These are phyloP conservation scores for Ulmus americana DNA, from an alignment of 331 rosid genomes.

Conservation along the genomic window DNA sequence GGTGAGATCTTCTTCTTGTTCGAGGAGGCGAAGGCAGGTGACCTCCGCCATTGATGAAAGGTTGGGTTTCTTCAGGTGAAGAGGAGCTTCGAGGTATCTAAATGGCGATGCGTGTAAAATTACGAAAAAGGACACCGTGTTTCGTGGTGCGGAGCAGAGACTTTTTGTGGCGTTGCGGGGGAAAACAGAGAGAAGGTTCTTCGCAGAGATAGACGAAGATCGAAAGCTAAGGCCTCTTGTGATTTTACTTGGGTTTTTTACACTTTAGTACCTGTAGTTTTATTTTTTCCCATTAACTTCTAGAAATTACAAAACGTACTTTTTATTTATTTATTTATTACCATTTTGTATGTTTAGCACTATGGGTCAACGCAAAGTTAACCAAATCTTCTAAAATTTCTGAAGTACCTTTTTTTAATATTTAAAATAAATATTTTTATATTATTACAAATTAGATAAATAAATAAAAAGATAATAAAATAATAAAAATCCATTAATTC, in stretches of 20 bases:
- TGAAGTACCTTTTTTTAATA: no score
- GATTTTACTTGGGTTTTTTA: not conserved
- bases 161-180: not conserved
- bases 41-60: constrained; percentile 49
- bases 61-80: not conserved
- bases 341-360: not conserved
- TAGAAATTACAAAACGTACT: not conserved
- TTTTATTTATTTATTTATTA: not conserved
- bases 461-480: no score
- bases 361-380: not conserved
- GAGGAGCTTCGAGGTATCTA: not conserved
- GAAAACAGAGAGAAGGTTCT: not conserved
- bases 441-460: no score
- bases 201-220: not conserved
- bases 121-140: constrained; percentile 19
- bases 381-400: no score
- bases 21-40: constrained; percentile 39
- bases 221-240: not conserved
- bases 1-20: constrained; percentile 38
- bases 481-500: no score
- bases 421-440: no score
- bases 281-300: not conserved
- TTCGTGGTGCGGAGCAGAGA: no score
- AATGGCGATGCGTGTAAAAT: not conserved
- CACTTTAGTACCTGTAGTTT: not conserved